These are phyloP conservation scores for Termitomyces sp. DNA, from an alignment of 768 basidiomycete genomes.

Conservation along the genomic window DNA sequence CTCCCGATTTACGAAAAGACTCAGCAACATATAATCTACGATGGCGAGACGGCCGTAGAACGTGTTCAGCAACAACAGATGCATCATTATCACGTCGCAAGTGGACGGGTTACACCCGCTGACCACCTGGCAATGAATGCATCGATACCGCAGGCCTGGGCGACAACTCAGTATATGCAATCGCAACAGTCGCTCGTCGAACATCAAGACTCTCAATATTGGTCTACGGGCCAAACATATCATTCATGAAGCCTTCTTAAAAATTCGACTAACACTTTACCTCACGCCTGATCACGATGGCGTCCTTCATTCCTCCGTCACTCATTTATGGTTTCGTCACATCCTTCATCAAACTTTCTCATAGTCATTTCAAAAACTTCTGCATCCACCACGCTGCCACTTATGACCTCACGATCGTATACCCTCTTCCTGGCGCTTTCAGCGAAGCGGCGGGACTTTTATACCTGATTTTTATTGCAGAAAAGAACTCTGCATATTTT, in stretches of 20 bases:
- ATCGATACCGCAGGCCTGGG: constrained; percentile 10
- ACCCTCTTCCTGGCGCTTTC: constrained; percentile 10
- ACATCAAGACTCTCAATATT: constrained; percentile 12
- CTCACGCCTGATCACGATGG: not conserved
- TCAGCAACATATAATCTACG: constrained; percentile 22
- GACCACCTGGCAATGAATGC: constrained; percentile 1
- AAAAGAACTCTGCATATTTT: not conserved
- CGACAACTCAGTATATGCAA: constrained; percentile 9
- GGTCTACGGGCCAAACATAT: constrained; percentile 10
- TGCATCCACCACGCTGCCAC: not conserved
- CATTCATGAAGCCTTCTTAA: not conserved
- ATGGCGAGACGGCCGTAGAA: constrained; percentile 27
- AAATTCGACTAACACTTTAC: not conserved
- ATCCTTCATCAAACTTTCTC: not conserved
- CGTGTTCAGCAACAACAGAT: constrained; percentile 18
- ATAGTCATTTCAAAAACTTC: not conserved
- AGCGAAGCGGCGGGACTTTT: constrained; percentile 1
- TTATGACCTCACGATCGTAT: constrained; percentile 14
- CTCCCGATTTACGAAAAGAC: constrained; percentile 22
- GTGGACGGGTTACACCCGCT: not conserved
- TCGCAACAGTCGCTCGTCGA: constrained; percentile 1
- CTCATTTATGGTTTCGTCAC: not conserved
- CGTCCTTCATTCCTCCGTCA: not conserved
- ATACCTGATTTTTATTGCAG: constrained; percentile 17
- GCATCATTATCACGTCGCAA: constrained; percentile 10